Evolutionary conservation across 441 rosid genomes (phyloP), one percentile per base, ranked within the genome.

Genomic region (Codiaeum variegatum): DNA sequence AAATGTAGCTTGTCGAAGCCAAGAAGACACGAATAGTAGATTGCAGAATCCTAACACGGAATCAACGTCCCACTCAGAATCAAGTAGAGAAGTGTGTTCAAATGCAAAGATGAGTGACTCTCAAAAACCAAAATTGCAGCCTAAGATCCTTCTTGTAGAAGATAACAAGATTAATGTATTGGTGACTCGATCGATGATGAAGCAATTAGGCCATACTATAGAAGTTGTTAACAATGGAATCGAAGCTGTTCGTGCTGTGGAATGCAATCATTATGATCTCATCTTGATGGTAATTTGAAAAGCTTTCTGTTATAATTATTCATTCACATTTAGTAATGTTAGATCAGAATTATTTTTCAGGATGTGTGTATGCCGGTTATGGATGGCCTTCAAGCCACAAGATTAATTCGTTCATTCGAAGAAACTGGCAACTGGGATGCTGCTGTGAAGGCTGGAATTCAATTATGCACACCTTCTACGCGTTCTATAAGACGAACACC

Each of bases 311-410:
- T 44, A 12, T 44, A 34, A 23, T 28, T 62, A 21, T 12, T 36
- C 28, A 5, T 52, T 29, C 28, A 72, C 32, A 29, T 56, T 67
- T 31, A 10, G 47, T 54, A 64, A 81, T 61, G 75, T 9, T 64
- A 63, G 59, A 38, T 47, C 13, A 61, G 10, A 34, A 59, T 11
- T 44, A 26, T 34, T 79, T 62, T 73, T 66, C 83, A 94, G 98
- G 99, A 95, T 80, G 97, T 95, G 18, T 90, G 90, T 88, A 92
- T 95, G 98, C 99, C 99, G 1, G 88, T 90, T 61, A 84, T 95
- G 90, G 91, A 90, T 77, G 97, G 99, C 71, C 89, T 90, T 66
- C 83, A 91, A 86, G 98, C 98, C 38, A 95, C 98, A 63, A 93
- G 89, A 78, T 40, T 92, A 64, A 91, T 95, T 61, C 98, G 99